Percentiles rank a stretch among this genome's conserved stretches.
These are phyloP conservation scores for Imleria badia DNA, from an alignment of 768 basidiomycete genomes.

Conservation along the genomic window DNA sequence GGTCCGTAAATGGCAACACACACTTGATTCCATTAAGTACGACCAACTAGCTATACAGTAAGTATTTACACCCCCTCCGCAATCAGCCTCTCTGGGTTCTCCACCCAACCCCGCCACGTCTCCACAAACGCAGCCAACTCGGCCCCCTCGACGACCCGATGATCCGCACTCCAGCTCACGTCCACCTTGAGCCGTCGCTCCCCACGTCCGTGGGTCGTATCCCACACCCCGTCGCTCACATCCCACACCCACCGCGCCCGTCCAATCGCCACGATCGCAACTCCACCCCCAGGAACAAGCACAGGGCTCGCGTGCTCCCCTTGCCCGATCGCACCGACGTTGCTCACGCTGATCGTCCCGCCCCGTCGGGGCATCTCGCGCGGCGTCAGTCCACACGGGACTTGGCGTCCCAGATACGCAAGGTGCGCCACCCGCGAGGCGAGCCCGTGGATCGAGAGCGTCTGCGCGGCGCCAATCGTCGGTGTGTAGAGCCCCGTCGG, in stretches of 20 bases:
- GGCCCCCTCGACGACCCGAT: constrained; percentile 85
- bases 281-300: constrained; percentile 77
- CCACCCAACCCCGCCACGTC: constrained; percentile 78
- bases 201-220: constrained; percentile 27
- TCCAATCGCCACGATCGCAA: constrained; percentile 83
- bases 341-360: constrained; percentile 78
- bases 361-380: constrained; percentile 74
- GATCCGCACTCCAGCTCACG: constrained; percentile 85
- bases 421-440: constrained; percentile 62
- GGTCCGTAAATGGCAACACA: background rate
- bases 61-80: constrained; percentile 42
- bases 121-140: constrained; percentile 89
- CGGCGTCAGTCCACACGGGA: constrained; percentile 60
- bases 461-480: constrained; percentile 56
- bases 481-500: constrained; percentile 85
- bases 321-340: constrained; percentile 77
- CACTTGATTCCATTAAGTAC: too few species aligned
- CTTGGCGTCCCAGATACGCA: constrained; percentile 62
- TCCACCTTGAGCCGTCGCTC: constrained; percentile 58
- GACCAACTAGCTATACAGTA: background rate
- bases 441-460: constrained; percentile 56
- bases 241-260: constrained; percentile 78
- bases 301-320: constrained; percentile 73
- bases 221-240: constrained; percentile 45
- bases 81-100: constrained; percentile 68